Evolutionary conservation across 768 basidiomycete genomes (phyloP), one percentile per base, ranked within the genome.

Genomic region (Boletus edulis): DNA sequence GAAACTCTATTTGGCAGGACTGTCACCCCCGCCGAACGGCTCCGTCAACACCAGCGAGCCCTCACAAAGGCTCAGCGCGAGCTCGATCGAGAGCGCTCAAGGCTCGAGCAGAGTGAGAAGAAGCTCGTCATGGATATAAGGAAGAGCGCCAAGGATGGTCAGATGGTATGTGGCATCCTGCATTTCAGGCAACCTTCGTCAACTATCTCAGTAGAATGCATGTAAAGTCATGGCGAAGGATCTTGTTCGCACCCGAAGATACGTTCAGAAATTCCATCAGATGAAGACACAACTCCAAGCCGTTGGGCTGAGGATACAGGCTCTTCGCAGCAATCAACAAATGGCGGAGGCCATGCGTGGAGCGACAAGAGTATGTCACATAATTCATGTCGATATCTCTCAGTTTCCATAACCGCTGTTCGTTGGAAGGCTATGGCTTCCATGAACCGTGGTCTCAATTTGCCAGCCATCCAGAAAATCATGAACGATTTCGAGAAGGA

Each of bases 181-280:
- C 41, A 31, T 45, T 48, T 17, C 27, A 27, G 47, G 40, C 34
- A 52, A 54, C 49, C 51, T 48, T 49, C 57, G 50, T 60, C 60
- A 65, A 61, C 56, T 52, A 54, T 57, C 56, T 56, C 52, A 55
- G 53, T 72, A 98, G 96, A 94, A 93, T 69, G 94, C 96, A 20
- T 98, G 95, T 78, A 98, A 98, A 80, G 90, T 98, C 60, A 97
- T 98, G 89, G 97, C 97, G 24, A 98, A 97, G 72, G 97, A 99
- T 69, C 87, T 99, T 53, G 94, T 98, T 59, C 85, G 97, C 60
- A 98, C 96, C 12, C 81, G 97, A 46, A 84, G 91, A 66, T 98
- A 99, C 69, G 80, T 94, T 24, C 94, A 98, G 75, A 98, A 98
- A 72, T 99, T 99, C 78, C 91, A 97, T 69, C 93, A 95, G 69